phyloP scores from a whole-genome alignment of 257 asterid genomes.

The Henckelia pumila region DNA sequence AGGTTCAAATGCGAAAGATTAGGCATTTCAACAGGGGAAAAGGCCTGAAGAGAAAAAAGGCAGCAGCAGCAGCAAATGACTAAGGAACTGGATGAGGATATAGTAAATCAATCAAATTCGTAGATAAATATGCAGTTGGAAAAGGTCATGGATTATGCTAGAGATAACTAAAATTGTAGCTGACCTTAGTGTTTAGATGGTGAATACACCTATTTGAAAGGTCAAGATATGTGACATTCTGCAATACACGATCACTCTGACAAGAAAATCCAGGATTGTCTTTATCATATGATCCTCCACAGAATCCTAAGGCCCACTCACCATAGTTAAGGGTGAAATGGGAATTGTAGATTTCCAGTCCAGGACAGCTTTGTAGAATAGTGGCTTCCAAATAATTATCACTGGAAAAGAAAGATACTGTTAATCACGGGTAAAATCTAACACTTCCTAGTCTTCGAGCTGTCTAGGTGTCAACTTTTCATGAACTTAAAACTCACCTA shows the following conservation, averaged over 20 bases:
- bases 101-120: slow-evolving; percentile 1
- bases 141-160: slow-evolving; percentile 2
- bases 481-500: slow-evolving; percentile 44
- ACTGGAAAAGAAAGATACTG: slow-evolving; percentile 34
- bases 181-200: slow-evolving; percentile 71
- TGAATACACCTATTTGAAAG: slow-evolving; percentile 70
- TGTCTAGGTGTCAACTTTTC: slow-evolving; percentile 8
- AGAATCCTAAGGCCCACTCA: slow-evolving; percentile 88
- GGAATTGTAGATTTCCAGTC: slow-evolving; percentile 74
- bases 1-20: slow-evolving; percentile 68
- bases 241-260: slow-evolving; percentile 46
- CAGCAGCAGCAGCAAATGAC: slow-evolving; percentile 23
- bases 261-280: slow-evolving; percentile 56
- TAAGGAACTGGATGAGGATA: slow-evolving; percentile 19
- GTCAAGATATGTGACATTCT: slow-evolving; percentile 63
- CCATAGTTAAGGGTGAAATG: slow-evolving; percentile 68
- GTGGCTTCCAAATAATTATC: slow-evolving; percentile 49
- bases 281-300: slow-evolving; percentile 70
- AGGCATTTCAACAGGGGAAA: slow-evolving; percentile 69
- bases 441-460: slow-evolving; percentile 1
- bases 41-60: slow-evolving; percentile 49
- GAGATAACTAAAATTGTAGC: slow-evolving; percentile 15
- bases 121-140: slow-evolving; percentile 8
- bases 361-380: slow-evolving; percentile 50
- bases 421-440: slow-evolving; percentile 18